Evolutionary conservation across 345 rosid genomes (phyloP).

Genomic region (Arabis alpina): DNA sequence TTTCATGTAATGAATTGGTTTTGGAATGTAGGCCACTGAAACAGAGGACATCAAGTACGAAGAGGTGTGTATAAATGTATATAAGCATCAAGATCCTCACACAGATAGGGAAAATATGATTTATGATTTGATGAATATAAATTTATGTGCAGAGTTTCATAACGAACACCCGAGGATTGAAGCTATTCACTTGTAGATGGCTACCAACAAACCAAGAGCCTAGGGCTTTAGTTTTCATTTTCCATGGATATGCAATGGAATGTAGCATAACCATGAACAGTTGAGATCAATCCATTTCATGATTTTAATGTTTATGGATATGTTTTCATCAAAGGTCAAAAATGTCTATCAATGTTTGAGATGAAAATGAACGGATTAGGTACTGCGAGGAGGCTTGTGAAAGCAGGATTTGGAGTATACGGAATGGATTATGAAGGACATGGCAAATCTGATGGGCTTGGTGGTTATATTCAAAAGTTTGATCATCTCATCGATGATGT

Average conservation of each 20-base stretch:
- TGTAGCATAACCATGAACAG: conserved; percentile 92
- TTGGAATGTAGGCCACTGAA: conserved; percentile 29
- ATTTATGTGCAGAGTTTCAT: conserved; percentile 54
- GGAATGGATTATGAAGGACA: conserved; percentile 96
- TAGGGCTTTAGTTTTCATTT: conserved; percentile 71
- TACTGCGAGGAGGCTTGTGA: conserved; percentile 69
- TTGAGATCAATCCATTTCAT: conserved; percentile 37
- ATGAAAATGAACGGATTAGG: conserved; percentile 46
- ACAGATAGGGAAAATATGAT: background rate
- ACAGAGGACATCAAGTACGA: conserved; percentile 32
- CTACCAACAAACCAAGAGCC: conserved; percentile 59
- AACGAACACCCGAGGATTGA: conserved; percentile 58
- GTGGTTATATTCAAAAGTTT: conserved; percentile 54
- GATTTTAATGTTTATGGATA: background rate
- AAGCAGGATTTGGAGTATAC: conserved; percentile 65
- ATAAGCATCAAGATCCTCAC: background rate
- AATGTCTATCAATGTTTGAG: background rate
- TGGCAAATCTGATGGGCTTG: conserved; percentile 76
- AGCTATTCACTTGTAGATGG: conserved; percentile 88
- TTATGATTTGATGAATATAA: background rate
- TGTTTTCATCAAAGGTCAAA: background rate
- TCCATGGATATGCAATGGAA: conserved; percentile 95
- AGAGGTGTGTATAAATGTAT: conserved; percentile 23
- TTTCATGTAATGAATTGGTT: conserved; percentile 4
- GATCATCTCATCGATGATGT: conserved; percentile 67